These are phyloP conservation scores for Suillus fuscotomentosus DNA, from an alignment of 768 basidiomycete genomes.

Conservation along the genomic window DNA sequence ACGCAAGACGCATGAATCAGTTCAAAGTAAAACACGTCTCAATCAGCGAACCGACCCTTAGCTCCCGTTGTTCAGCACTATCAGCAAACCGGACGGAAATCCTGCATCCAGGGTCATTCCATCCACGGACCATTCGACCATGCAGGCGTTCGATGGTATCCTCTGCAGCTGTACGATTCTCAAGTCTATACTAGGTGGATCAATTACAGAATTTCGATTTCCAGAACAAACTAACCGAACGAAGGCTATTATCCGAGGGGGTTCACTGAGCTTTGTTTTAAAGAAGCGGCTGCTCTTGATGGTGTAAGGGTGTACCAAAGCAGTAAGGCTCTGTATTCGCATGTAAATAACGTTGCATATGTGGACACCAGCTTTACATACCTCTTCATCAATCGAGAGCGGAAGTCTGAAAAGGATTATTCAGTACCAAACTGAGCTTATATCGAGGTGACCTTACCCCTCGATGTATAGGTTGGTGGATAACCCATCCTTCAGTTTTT, in stretches of 20 bases:
- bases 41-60: conserved; percentile 50
- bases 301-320: conserved; percentile 65
- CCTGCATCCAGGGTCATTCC: conserved; percentile 72
- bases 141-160: conserved; percentile 77
- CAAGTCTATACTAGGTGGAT: conserved; percentile 45
- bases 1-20: neutral
- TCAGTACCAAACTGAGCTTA: conserved; percentile 5
- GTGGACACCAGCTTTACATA: conserved; percentile 25
- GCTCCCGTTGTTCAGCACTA: conserved; percentile 72
- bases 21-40: conserved; percentile 7
- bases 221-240: conserved; percentile 52
- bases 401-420: conserved; percentile 49
- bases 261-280: conserved; percentile 72
- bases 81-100: conserved; percentile 83
- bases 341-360: neutral
- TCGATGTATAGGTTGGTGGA: conserved; percentile 85
- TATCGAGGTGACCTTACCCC: conserved; percentile 41
- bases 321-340: conserved; percentile 50
- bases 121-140: conserved; percentile 77
- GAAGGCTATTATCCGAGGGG: conserved; percentile 79
- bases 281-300: conserved; percentile 81
- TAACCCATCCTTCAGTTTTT: conserved; percentile 58
- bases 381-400: conserved; percentile 65
- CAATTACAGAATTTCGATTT: neutral
- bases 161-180: conserved; percentile 69